Evolutionary conservation across 2,329 filamentous ascomycete genomes (phyloP).

Genomic region (Nannizzia gypsea): DNA sequence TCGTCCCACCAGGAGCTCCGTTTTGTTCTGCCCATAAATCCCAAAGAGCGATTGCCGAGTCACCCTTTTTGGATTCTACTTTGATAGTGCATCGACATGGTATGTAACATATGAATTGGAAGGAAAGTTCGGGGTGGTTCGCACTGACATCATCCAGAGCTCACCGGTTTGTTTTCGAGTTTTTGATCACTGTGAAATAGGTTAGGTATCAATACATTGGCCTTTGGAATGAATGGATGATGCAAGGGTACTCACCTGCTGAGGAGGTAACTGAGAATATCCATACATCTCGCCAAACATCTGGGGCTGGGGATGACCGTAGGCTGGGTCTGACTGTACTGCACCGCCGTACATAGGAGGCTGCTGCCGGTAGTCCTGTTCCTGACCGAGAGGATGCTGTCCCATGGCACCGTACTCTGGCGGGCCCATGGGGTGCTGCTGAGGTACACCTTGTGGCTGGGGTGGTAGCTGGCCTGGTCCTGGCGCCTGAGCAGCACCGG

Average conservation of each 20-base stretch:
- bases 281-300: conserved; percentile 87
- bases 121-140: not conserved
- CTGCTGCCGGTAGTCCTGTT: conserved; percentile 69
- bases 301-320: conserved; percentile 59
- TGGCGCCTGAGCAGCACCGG: conserved; percentile 7
- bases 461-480: conserved; percentile 33
- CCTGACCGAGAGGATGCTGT: conserved; percentile 52
- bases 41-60: not conserved
- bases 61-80: not conserved
- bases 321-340: conserved; percentile 62
- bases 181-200: not conserved
- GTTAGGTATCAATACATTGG: not conserved
- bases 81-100: not conserved
- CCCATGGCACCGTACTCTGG: conserved; percentile 49
- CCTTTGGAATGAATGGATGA: not conserved
- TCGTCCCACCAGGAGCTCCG: conserved; percentile 3
- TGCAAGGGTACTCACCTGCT: conserved; percentile 51
- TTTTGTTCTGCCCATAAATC: not conserved
- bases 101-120: not conserved
- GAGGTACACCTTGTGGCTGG: conserved; percentile 34
- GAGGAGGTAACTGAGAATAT: conserved; percentile 67
- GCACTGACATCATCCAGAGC: not conserved
- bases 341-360: conserved; percentile 66
- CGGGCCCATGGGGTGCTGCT: conserved; percentile 45
- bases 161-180: not conserved